phyloP scores from a whole-genome alignment of 78 protist species.

The Pigoraptor vietnamica region DNA sequence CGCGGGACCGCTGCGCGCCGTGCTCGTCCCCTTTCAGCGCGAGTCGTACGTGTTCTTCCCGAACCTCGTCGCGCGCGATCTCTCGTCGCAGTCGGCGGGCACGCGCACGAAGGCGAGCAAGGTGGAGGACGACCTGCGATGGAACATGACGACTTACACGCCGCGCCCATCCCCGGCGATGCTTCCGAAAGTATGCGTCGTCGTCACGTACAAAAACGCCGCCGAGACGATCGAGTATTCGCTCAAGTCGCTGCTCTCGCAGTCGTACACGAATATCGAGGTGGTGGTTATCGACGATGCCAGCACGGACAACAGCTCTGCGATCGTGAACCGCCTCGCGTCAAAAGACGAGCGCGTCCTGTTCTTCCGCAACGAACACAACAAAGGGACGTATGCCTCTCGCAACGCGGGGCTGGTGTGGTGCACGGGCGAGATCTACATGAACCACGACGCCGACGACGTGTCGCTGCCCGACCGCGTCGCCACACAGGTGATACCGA shows the following conservation, averaged over 20 bases:
- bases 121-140: neutral
- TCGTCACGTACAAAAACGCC: neutral
- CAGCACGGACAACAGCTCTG: neutral
- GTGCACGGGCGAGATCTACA: neutral
- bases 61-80: neutral
- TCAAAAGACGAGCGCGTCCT: neutral
- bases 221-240: neutral
- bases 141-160: neutral
- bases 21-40: neutral
- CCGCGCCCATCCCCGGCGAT: neutral
- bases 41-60: neutral
- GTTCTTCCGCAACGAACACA: neutral
- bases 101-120: neutral
- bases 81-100: neutral
- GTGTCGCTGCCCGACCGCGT: neutral
- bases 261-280: neutral
- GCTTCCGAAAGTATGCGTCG: neutral
- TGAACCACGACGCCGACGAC: neutral
- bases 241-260: neutral
- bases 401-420: neutral
- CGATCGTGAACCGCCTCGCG: neutral
- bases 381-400: neutral
- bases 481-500: neutral
- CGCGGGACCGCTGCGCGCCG: neutral
- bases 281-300: neutral